These are phyloP conservation scores for Hypoxylon sp. DNA, from an alignment of 2,329 filamentous ascomycete species.

Conservation along the genomic window DNA sequence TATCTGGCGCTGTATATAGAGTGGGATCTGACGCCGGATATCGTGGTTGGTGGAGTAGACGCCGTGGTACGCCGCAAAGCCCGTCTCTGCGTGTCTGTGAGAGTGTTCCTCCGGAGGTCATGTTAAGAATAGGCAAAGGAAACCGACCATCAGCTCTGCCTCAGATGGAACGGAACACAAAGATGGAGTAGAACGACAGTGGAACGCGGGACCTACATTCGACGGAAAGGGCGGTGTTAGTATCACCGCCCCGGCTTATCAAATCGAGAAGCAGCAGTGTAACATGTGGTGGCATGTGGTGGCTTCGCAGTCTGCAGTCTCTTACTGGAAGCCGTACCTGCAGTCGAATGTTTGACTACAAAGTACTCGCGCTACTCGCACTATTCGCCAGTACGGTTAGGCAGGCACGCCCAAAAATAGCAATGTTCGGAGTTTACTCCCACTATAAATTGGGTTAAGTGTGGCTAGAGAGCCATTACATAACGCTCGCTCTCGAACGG, in stretches of 20 bases:
- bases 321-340: constrained; percentile 27
- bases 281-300: not conserved
- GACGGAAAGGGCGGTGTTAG: constrained; percentile 16
- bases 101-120: not conserved
- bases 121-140: constrained; percentile 20
- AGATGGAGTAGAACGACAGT: constrained; percentile 15
- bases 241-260: constrained; percentile 11
- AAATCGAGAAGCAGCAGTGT: constrained; percentile 1
- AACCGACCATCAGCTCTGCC: constrained; percentile 2
- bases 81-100: not conserved
- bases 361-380: not conserved
- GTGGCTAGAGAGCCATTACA: not conserved
- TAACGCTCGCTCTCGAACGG: not conserved
- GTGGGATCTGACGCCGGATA: constrained; percentile 26
- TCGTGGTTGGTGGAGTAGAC: constrained; percentile 10
- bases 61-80: constrained; percentile 1
- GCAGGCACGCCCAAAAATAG: constrained; percentile 8
- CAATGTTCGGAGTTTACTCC: not conserved
- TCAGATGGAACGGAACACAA: constrained; percentile 12
- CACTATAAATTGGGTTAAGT: not conserved
- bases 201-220: constrained; percentile 1
- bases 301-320: not conserved
- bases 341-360: constrained; percentile 13
- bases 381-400: not conserved
- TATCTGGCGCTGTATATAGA: constrained; percentile 10